Conservation (phyloP, 73 alveolate genomes). For the Paramecium primaurelia region DNA sequence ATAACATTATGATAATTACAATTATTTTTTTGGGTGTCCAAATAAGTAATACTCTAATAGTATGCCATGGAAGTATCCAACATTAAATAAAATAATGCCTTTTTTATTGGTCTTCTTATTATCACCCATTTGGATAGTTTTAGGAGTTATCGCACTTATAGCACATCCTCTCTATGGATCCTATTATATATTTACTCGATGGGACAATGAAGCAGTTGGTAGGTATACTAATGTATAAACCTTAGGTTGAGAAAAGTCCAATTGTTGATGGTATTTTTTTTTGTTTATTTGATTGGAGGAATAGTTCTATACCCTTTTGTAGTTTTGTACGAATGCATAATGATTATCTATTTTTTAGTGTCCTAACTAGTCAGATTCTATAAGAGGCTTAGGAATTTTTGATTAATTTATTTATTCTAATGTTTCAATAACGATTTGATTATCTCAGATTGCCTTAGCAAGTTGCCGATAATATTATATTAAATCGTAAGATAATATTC, state of each 20-base stretch:
- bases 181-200: background rate
- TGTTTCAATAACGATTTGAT: background rate
- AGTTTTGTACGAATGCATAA: background rate
- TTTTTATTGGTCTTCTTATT: background rate
- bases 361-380: background rate
- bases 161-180: background rate
- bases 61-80: slow-evolving; percentile 17
- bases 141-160: background rate
- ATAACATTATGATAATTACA: background rate
- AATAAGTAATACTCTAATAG: background rate
- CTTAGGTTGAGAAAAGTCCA: background rate
- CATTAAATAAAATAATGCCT: background rate
- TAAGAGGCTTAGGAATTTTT: background rate
- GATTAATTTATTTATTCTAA: background rate
- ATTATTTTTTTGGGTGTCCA: slow-evolving; percentile 27
- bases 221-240: background rate
- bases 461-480: too few species aligned
- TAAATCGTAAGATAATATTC: too few species aligned
- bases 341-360: background rate
- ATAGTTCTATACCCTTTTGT: background rate
- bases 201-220: background rate
- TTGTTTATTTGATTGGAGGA: slow-evolving; percentile 12
- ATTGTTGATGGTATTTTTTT: background rate
- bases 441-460: too few species aligned
- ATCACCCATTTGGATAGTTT: background rate